Evolutionary conservation across 2,329 filamentous ascomycete species (phyloP).

Genomic region (Penicillium olsonii): DNA sequence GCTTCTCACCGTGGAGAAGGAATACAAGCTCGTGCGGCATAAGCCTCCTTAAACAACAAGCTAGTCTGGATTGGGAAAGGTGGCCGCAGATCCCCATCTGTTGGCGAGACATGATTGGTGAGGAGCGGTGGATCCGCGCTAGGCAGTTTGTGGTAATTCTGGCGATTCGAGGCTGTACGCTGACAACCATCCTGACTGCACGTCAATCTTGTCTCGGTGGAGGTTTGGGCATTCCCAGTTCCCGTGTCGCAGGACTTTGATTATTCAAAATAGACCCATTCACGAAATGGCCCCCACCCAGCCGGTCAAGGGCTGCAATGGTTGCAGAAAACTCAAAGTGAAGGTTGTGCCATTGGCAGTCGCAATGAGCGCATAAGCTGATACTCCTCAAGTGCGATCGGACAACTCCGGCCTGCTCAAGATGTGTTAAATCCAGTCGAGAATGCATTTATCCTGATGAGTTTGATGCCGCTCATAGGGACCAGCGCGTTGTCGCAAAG

Average conservation of each 20-base stretch:
- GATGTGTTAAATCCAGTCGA: slow-evolving; percentile 6
- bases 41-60: background rate
- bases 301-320: slow-evolving; percentile 13
- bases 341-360: slow-evolving; percentile 1
- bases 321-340: slow-evolving; percentile 14
- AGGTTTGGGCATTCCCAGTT: background rate
- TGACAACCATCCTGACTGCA: background rate
- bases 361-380: background rate
- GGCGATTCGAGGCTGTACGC: slow-evolving; percentile 2
- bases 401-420: slow-evolving; percentile 3
- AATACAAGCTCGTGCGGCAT: background rate
- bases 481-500: slow-evolving; percentile 12
- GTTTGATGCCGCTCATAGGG: slow-evolving; percentile 13
- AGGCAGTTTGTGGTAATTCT: slow-evolving; percentile 9
- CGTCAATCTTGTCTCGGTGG: background rate
- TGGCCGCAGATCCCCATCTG: background rate
- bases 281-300: background rate
- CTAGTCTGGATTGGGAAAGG: background rate
- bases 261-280: background rate
- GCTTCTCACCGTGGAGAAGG: background rate
- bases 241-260: background rate
- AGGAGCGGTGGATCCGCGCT: slow-evolving; percentile 1
- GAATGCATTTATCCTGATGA: slow-evolving; percentile 9
- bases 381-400: slow-evolving; percentile 9
- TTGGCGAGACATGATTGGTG: background rate